Evolutionary conservation across 495 filamentous ascomycete genomes (phyloP).

Genomic region (Lasiosphaeris hirsuta): DNA sequence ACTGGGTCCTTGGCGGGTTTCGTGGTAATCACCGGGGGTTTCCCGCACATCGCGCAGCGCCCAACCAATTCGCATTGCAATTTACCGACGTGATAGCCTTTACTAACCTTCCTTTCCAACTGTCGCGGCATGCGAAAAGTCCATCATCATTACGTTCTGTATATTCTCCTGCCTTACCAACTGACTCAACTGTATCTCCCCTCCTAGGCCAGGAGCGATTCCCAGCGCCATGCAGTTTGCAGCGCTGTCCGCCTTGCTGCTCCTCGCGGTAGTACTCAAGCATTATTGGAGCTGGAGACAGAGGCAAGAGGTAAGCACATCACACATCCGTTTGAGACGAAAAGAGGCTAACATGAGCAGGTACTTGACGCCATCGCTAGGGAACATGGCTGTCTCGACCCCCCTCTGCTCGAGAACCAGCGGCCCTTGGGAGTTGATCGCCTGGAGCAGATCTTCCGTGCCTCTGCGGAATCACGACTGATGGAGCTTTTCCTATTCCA

Average conservation of each 20-base stretch:
- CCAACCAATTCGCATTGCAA: not conserved
- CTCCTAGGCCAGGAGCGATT: not conserved
- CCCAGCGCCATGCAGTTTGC: slow-evolving; percentile 1
- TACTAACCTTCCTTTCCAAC: no score
- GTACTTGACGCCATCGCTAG: not conserved
- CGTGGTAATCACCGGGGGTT: not conserved
- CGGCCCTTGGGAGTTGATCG: slow-evolving; percentile 6
- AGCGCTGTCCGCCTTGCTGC: not conserved
- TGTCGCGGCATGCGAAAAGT: no score
- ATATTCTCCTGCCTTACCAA: not conserved
- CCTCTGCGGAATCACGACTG: slow-evolving; percentile 6
- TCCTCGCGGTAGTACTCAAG: not conserved
- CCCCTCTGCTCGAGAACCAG: slow-evolving; percentile 6
- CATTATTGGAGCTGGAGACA: not conserved
- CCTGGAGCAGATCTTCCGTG: slow-evolving; percentile 9
- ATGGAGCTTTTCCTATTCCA: slow-evolving; percentile 9
- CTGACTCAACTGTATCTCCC: not conserved
- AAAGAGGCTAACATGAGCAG: slow-evolving; percentile 1
- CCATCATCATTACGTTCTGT: no score
- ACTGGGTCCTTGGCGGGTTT: no score
- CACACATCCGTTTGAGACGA: not conserved
- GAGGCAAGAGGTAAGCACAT: slow-evolving; percentile 3
- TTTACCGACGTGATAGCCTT: no score
- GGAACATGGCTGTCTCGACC: slow-evolving; percentile 7
- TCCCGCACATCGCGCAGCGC: not conserved